Percentiles rank a stretch among this genome's conserved stretches.
Evolutionary conservation across 1,284 basidiomycete species (phyloP).

Genomic region (Hortiboletus rubellus): DNA sequence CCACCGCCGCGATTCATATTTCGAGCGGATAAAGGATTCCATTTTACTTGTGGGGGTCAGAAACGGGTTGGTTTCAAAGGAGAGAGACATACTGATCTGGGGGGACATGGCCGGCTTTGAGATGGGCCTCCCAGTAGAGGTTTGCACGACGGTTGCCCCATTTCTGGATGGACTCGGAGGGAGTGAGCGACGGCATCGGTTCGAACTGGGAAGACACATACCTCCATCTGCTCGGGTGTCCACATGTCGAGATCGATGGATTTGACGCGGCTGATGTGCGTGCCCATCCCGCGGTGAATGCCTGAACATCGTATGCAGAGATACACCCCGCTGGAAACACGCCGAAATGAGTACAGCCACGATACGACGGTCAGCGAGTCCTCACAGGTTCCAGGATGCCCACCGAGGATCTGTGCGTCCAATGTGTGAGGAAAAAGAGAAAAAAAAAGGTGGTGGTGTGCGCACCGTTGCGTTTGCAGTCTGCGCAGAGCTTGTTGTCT

Average conservation of each 20-base stretch:
- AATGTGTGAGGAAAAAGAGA: neutral
- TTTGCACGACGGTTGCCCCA: conserved; percentile 96
- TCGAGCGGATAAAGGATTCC: conserved; percentile 96
- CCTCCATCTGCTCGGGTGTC: conserved; percentile 98
- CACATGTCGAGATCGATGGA: conserved; percentile 97
- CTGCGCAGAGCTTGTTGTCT: conserved; percentile 93
- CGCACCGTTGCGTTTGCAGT: conserved; percentile 91
- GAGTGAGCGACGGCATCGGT: neutral
- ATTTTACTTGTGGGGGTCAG: conserved; percentile 71
- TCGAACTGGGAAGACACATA: conserved; percentile 28
- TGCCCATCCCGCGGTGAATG: conserved; percentile 97
- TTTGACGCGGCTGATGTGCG: conserved; percentile 96
- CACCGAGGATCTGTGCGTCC: conserved; percentile 83
- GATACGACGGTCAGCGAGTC: no score
- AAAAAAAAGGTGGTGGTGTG: conserved; percentile 10
- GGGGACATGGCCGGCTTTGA: conserved; percentile 90
- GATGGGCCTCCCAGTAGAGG: conserved; percentile 95
- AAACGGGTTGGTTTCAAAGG: no score
- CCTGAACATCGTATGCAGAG: conserved; percentile 98
- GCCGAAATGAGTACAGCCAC: neutral
- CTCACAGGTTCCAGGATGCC: conserved; percentile 95
- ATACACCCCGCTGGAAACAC: conserved; percentile 72
- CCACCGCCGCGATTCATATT: conserved; percentile 94
- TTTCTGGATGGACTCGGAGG: conserved; percentile 75
- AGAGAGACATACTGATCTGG: conserved; percentile 82